phyloP scores from a whole-genome alignment of 2,329 filamentous ascomycete species.

The Cercospora canescens region DNA sequence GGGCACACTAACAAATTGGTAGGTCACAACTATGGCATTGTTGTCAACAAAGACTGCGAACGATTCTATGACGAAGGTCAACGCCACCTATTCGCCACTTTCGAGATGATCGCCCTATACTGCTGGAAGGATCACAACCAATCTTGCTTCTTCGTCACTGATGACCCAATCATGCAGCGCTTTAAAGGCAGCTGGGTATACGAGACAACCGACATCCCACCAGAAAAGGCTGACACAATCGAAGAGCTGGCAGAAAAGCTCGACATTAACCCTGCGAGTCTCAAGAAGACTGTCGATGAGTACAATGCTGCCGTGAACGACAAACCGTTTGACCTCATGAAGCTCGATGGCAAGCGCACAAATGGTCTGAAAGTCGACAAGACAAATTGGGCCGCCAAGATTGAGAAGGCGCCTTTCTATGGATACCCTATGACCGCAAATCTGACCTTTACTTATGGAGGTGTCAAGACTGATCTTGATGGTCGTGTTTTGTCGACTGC shows the following conservation, averaged over 20 bases:
- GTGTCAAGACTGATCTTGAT: constrained; percentile 42
- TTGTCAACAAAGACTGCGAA: constrained; percentile 43
- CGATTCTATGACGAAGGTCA: constrained; percentile 98
- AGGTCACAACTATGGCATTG: constrained; percentile 46
- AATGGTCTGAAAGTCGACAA: constrained; percentile 40
- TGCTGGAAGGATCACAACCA: constrained; percentile 44
- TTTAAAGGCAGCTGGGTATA: constrained; percentile 47
- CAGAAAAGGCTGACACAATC: constrained; percentile 43
- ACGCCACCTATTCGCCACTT: constrained; percentile 56
- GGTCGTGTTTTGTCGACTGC: constrained; percentile 42
- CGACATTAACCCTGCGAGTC: constrained; percentile 37
- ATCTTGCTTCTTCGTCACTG: constrained; percentile 45
- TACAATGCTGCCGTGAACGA: constrained; percentile 44
- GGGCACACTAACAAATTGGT: constrained; percentile 1
- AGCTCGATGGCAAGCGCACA: constrained; percentile 43
- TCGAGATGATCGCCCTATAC: constrained; percentile 45
- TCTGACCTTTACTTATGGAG: constrained; percentile 39
- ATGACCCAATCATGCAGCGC: constrained; percentile 43
- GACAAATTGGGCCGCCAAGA: constrained; percentile 45
- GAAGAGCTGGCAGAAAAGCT: constrained; percentile 42
- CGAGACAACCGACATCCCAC: constrained; percentile 45
- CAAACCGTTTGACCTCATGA: constrained; percentile 44
- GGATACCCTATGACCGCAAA: constrained; percentile 37
- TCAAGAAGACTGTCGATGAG: constrained; percentile 42
- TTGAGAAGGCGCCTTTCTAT: constrained; percentile 40